phyloP scores from a whole-genome alignment of 805 yeast species.

The Teunomyces stri region DNA sequence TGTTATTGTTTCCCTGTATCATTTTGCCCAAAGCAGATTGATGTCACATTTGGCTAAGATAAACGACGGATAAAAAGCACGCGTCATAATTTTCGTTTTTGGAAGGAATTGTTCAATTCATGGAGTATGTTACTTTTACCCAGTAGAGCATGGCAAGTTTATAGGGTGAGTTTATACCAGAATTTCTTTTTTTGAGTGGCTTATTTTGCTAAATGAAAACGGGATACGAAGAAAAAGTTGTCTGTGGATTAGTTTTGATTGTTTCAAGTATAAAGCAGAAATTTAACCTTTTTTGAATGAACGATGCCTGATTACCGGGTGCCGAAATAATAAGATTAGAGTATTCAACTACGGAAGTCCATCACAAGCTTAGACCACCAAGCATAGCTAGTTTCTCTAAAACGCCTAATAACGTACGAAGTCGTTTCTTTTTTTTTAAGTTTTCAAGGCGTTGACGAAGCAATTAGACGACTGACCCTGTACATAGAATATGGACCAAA shows the following conservation, averaged over 20 bases:
- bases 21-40: neutral
- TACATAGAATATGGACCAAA: neutral
- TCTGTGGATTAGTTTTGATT: neutral
- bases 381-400: too few relatives aligned
- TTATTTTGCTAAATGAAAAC: too few relatives aligned
- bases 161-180: too few relatives aligned
- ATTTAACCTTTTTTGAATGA: neutral
- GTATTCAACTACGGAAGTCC: neutral
- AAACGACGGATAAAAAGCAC: neutral
- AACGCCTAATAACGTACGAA: too few relatives aligned
- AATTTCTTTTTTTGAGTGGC: too few relatives aligned
- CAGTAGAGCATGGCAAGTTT: too few relatives aligned
- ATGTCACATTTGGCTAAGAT: neutral
- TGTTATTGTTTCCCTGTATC: neutral
- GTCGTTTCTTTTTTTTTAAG: neutral
- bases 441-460: neutral
- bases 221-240: too few relatives aligned
- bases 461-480: neutral
- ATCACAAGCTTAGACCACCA: too few relatives aligned
- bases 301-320: neutral
- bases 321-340: neutral
- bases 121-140: too few relatives aligned
- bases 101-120: too few relatives aligned
- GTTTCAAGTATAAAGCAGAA: neutral
- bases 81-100: neutral